phyloP scores from a whole-genome alignment of 306 rosid species.

The Vachellia pachyceras region DNA sequence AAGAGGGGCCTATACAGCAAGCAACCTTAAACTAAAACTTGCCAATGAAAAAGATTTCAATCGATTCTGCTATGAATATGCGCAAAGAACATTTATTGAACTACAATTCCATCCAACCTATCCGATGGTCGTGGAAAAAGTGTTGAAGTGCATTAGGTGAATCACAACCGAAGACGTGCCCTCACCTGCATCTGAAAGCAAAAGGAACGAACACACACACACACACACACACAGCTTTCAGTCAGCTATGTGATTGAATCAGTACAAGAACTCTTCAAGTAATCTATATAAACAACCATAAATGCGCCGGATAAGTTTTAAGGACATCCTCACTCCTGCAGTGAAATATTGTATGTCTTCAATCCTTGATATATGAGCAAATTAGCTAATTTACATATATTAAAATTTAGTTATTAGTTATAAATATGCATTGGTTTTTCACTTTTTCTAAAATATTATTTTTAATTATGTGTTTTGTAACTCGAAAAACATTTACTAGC shows the following conservation, averaged over 20 bases:
- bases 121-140: constrained; percentile 28
- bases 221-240: too few species aligned
- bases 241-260: constrained; percentile 35
- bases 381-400: too few species aligned
- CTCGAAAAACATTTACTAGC: too few species aligned
- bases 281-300: not conserved
- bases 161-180: constrained; percentile 3
- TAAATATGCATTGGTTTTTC: too few species aligned
- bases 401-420: too few species aligned
- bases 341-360: not conserved
- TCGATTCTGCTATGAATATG: constrained; percentile 38
- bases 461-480: too few species aligned
- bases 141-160: constrained; percentile 41
- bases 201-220: too few species aligned
- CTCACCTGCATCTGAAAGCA: constrained; percentile 35
- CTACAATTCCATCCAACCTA: constrained; percentile 39
- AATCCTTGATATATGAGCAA: not conserved
- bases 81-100: constrained; percentile 38
- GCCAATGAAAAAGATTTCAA: constrained; percentile 39
- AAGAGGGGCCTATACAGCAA: constrained; percentile 58
- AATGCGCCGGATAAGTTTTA: not conserved
- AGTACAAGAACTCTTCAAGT: constrained; percentile 4
- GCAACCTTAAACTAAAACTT: constrained; percentile 46
- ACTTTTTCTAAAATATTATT: too few species aligned
- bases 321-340: not conserved